Percentiles rank a stretch among this genome's conserved stretches.
phyloP scores from a whole-genome alignment of 805 yeast genomes.

The Ogataea ramenticola region DNA sequence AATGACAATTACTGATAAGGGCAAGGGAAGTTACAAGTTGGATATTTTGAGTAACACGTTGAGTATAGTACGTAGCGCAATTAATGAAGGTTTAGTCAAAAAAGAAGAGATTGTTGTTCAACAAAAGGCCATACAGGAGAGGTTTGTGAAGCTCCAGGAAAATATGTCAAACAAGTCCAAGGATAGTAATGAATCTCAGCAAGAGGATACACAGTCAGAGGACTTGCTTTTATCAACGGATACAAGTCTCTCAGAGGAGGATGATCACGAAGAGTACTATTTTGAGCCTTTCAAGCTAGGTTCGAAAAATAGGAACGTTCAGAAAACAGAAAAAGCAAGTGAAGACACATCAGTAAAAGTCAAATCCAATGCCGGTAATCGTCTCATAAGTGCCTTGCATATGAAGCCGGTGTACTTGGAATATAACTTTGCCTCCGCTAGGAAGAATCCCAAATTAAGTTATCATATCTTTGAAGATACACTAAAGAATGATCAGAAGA shows the following conservation, averaged over 20 bases:
- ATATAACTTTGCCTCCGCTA: constrained; percentile 20
- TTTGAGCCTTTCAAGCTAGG: not conserved
- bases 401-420: constrained; percentile 20
- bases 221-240: not conserved
- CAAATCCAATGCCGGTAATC: constrained; percentile 5
- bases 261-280: too few relatives aligned
- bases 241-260: not conserved
- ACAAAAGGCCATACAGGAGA: constrained; percentile 2
- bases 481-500: constrained; percentile 1
- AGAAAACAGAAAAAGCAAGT: not conserved
- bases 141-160: constrained; percentile 2
- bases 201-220: too few relatives aligned
- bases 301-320: not conserved
- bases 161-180: not conserved
- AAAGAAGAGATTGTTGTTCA: constrained; percentile 2
- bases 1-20: not conserved
- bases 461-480: constrained; percentile 1
- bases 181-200: not conserved
- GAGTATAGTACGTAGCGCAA: constrained; percentile 14
- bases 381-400: constrained; percentile 13
- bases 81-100: constrained; percentile 12
- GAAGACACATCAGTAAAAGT: not conserved
- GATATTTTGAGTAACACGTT: constrained; percentile 3
- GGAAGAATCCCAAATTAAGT: constrained; percentile 4
- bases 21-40: not conserved